Evolutionary conservation across 257 asterid species (phyloP), one percentile per base, ranked within the genome.

Genomic region (Fraxinus quadrangulata): DNA sequence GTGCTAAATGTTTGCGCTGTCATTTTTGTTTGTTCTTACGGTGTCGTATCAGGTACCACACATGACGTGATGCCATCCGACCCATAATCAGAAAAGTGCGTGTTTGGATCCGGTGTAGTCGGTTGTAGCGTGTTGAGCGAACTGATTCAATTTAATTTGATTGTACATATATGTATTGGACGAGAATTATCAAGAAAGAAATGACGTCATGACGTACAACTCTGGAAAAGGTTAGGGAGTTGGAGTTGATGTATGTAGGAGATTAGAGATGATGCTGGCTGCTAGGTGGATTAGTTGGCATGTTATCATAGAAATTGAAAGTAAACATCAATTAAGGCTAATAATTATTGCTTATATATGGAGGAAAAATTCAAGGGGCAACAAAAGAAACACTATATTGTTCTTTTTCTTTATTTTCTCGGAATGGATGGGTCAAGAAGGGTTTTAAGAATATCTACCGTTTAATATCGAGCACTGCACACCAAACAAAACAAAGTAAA

Each of bases 1-100:
- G 78, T 68, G 83, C 81, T 47, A 1, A 49, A 77, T 86, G 81
- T 71, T 78, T 78, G 71, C 82, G 56, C 74, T 81, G 79, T 67
- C 67, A 68, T 66, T 23, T 59, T 72, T 37, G 49, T 37, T 19
- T n/a, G 56, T 49, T 40, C 36, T 72, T 39, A 40, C 21, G 72
- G 82, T 73, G 67, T 76, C 76, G 86, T 61, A 78, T 80, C 80
- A 45, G 66, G 73, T 42, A 73, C 56, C 40, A 74, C 37, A 23
- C 71, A 77, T 67, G 71, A 74, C 59, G 79, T 39, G 76, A 79
- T 19, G 66, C 26, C 28, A 56, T 56, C 24, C 21, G 66, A 8
- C 66, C 8, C 66, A 21, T 21, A 19, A 19, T 21, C 28, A 56
- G 2, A 2, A 1, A 19, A 10, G 13, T n/a, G 82, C 28, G 34